Evolutionary conservation across 2,329 filamentous ascomycete species (phyloP), one percentile per base, ranked within the genome.

Genomic region (Phyllosticta citriasiana): DNA sequence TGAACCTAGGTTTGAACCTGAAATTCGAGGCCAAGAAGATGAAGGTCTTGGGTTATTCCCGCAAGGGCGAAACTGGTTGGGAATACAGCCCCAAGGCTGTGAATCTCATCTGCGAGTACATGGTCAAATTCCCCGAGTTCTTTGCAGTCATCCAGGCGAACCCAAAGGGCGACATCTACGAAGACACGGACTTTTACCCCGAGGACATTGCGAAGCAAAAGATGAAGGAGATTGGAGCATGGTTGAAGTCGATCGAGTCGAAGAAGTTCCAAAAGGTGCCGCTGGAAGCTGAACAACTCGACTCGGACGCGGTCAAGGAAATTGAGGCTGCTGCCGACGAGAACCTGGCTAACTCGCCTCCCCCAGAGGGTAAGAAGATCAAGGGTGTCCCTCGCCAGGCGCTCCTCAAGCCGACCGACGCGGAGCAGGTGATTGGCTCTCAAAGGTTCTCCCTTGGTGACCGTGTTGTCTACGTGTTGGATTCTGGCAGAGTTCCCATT

Each of bases 11-110:
- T 0, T 80, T 99, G 64, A 99, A 99, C 70, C 81, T 99, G 66
- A 99, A 99, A 73, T 99, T 99, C 63, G 94, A 99, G 72, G 90
- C 85, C 2, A 93, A 90, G 76, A 96, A 97, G 75, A 82, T 92
- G 67, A 99, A 99, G 77, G 94, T 99, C 6, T 78, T 99, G 33
- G 94, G 94, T 0, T 99, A 97, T 74, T 96, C 93, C 25, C 88
- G 91, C 67, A 94, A 94, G 70, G 87, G 86, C 3, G 80, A 85
- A 12, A 88, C 85, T 27, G 94, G 95, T 5, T 99, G 95, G 95
- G 94, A 99, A 74, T 99, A 96, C 73, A 97, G 92, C 69, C 82
- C 84, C 57, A 87, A 89, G 66, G 92, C 94, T 0, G 81, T 97
- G 62, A 82, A 87, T 54, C 77, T 99, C 59, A 84, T 99, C 59